Base-by-base conservation (phyloP, 108 stramenopile species). In the Skeletonema potamos region DNA sequence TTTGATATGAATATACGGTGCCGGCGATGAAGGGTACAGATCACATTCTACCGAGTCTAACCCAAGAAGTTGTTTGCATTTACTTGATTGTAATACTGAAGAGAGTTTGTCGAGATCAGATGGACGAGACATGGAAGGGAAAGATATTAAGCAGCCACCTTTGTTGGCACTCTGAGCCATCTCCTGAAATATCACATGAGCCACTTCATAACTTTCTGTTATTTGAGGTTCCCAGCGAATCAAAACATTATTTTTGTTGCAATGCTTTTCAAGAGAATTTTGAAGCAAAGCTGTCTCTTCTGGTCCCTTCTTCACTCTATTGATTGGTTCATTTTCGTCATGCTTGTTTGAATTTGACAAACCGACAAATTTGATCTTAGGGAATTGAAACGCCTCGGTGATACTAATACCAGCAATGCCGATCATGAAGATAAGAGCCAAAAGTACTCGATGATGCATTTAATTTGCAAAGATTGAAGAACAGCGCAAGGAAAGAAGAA, bases 1-100 rank as follows among this genome's bases (percentile, higher is more conserved):
- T 4, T 56, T 34, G 9, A 33, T 37, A 13, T 9, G 13, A 18
- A 44, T 26, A 58, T 64, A 77, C 12, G 76, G 68, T 34, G 76
- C 54, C 6, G 76, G 76, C 12, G 76, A 77, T 57, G 58, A 62
- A 12, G 76, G 76, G 48, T 64, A 77, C 9, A 77, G 30, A 18
- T 77, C 76, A 58, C 62, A 61, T 43, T 18, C 18, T 58, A 54
- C 76, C 64, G n/a, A 44, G 15, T 77, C 76, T 43, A 77, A 64
- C 15, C 76, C 76, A 55, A 77, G 68, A 36, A 77, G 39, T 69
- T 63, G 17, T 58, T 77, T 77, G 76, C 76, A 77, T 58, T 64
- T 69, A 33, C 68, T 68, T 17, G 76, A 70, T 55, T 69, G 68
- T 34, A 77, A 28, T 27, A 77, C 68, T 36, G 17, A n/a, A 48